These are phyloP conservation scores for Eucalyptus erythrocorys DNA, from an alignment of 345 rosid species.

Conservation along the genomic window DNA sequence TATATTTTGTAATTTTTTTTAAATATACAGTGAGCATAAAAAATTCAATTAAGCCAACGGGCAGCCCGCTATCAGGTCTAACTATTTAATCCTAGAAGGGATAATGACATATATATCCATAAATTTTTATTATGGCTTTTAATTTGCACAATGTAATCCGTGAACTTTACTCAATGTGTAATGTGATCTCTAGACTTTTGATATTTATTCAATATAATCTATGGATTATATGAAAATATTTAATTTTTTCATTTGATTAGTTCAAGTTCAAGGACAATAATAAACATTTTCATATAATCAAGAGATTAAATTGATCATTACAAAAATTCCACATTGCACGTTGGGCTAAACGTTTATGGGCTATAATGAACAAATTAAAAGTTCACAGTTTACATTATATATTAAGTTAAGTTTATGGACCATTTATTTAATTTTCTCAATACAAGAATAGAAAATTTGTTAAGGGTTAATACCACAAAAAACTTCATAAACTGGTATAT, in stretches of 20 bases:
- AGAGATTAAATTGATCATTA: neutral
- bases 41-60: neutral
- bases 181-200: no score
- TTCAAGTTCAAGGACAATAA: neutral
- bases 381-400: no score
- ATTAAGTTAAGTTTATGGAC: neutral
- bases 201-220: neutral
- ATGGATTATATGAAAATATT: no score
- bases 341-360: neutral
- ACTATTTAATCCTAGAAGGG: neutral
- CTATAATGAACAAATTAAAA: no score
- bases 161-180: neutral
- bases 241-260: no score
- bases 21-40: neutral
- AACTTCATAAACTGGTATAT: no score
- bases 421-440: neutral
- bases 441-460: rapidly evolving
- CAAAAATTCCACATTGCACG: neutral
- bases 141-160: rapidly evolving
- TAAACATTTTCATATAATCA: no score
- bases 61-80: neutral
- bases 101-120: no score
- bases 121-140: no score
- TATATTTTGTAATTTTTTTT: neutral
- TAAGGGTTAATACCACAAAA: no score